Evolutionary conservation across 768 basidiomycete genomes (phyloP).

Genomic region (Sarcomyxa edulis): DNA sequence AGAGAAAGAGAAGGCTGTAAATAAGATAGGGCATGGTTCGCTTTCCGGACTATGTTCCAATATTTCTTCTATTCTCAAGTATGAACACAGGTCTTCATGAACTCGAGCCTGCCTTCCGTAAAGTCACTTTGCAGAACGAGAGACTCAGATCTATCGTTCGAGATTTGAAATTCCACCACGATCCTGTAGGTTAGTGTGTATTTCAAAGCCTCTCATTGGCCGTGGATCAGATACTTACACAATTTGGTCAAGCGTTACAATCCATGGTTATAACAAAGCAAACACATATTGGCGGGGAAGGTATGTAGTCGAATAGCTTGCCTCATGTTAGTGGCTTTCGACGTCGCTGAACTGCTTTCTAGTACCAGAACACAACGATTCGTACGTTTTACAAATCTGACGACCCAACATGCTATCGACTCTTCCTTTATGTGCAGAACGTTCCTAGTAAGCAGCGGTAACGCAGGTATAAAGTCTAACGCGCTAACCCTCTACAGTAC

Average conservation of each 20-base stretch:
- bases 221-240: background rate
- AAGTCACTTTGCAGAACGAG: conserved; percentile 77
- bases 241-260: conserved; percentile 84
- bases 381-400: conserved; percentile 43
- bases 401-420: conserved; percentile 1
- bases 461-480: background rate
- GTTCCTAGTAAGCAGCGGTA: conserved; percentile 68
- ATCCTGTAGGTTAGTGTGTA: conserved; percentile 65
- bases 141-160: conserved; percentile 62
- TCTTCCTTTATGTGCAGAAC: conserved; percentile 38
- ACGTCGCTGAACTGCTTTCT: background rate
- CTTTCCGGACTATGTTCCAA: background rate
- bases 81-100: conserved; percentile 89
- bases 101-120: conserved; percentile 76
- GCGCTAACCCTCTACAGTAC: conserved; percentile 46
- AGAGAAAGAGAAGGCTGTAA: conserved; percentile 75
- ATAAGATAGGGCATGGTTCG: conserved; percentile 90
- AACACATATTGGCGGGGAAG: conserved; percentile 87
- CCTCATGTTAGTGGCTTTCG: background rate
- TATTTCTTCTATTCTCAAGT: conserved; percentile 1
- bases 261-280: conserved; percentile 98
- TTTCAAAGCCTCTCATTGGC: background rate
- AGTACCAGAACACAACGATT: conserved; percentile 94
- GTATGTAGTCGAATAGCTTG: conserved; percentile 31
- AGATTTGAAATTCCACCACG: conserved; percentile 77